Percentiles rank a stretch among this genome's conserved stretches.
These are phyloP conservation scores for Pelargonium australe DNA, from an alignment of 441 rosid genomes.

Conservation along the genomic window DNA sequence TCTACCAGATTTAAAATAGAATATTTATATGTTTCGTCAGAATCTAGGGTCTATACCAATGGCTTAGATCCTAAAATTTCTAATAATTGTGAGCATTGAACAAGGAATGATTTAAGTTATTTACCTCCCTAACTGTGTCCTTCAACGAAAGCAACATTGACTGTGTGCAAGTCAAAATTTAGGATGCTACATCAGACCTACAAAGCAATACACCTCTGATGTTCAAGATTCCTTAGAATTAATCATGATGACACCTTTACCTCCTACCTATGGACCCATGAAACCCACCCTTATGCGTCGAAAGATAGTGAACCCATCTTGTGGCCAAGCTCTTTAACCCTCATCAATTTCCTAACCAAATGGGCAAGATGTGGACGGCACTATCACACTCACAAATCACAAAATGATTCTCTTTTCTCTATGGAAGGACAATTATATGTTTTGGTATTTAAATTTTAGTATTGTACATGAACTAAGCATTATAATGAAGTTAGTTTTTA, in stretches of 20 bases:
- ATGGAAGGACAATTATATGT: background rate
- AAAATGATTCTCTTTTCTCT: background rate
- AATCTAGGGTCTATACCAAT: background rate
- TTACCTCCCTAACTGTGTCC: background rate
- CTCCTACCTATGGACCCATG: too few species aligned
- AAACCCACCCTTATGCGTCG: background rate
- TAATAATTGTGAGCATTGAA: background rate
- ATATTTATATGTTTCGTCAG: background rate
- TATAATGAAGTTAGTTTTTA: too few species aligned
- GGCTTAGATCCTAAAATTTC: background rate
- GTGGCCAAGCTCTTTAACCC: background rate
- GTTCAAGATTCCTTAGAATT: constrained; percentile 2
- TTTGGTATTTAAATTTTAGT: background rate
- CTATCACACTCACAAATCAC: background rate
- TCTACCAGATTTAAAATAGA: background rate
- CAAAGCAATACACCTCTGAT: background rate
- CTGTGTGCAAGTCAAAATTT: background rate
- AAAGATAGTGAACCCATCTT: background rate
- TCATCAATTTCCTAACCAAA: background rate
- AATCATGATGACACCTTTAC: background rate
- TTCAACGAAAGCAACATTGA: background rate
- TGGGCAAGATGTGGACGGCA: constrained; percentile 5
- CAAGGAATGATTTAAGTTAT: background rate
- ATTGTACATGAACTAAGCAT: too few species aligned
- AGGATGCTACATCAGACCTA: background rate